Evolutionary conservation across 805 yeast species (phyloP), one percentile per base, ranked within the genome.

Genomic region (Myxozyma mucilagina): DNA sequence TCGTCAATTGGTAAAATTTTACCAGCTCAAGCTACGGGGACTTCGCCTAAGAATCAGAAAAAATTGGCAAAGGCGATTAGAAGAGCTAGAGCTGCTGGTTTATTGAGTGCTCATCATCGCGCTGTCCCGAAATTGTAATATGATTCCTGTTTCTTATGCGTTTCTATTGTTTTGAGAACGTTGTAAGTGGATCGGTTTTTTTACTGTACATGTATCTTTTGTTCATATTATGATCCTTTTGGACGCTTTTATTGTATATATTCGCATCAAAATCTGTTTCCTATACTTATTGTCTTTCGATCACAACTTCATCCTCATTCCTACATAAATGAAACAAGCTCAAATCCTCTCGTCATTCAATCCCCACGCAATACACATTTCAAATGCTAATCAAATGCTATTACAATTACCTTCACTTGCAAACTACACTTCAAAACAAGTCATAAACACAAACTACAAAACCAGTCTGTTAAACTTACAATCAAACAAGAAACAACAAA

Each of bases 11-110:
- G 96, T n/a, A 84, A 83, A 70, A 88, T 90, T 29, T 75, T 83
- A 47, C 86, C 88, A 41, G 83, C 82, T 48, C 83, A 83, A 11
- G 43, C n/a, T 8, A 88, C 92, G 1, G 89, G 89, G 3, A 78
- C 89, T 61, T 79, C 77, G n/a, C 78, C 79, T 6, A 80, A 78
- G 65, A 87, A 87, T 71, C 96, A 89, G 69, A 83, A 83, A 69
- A 78, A 80, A 66, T 73, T 90, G 69, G 78, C 88, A 1, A 85
- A 82, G 63, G 92, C 96, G n/a, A 79, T 90, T 49, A 85, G 85
- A 72, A 81, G 96, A 67, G 86, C 92, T 2, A 83, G 91, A 71
- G 83, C 86, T 3, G 82, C 84, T 61, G 96, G 96, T 0, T 75
- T 89, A 59, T 75, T 89, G 72, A 50, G 63, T 7, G 24, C 67